Evolutionary conservation across 805 yeast species (phyloP).

Genomic region (Saccharomyces mikatae): DNA sequence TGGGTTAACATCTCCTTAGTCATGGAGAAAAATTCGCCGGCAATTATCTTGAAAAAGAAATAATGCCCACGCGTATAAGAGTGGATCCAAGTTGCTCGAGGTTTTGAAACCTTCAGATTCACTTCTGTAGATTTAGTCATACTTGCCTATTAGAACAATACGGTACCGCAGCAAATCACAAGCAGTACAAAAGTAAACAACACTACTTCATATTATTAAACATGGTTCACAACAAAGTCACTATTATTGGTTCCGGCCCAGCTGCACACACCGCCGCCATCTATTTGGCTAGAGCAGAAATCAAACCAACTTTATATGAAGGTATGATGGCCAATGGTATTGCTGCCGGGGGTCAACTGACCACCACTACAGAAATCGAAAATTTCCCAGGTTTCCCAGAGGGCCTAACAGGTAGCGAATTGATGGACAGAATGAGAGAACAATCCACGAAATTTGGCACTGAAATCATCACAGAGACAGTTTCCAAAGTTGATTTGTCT

Average conservation of each 20-base stretch:
- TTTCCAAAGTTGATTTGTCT: conserved; percentile 84
- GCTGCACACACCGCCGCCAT: conserved; percentile 99
- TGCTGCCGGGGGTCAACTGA: conserved; percentile 98
- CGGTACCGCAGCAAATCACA: background rate
- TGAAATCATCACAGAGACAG: conserved; percentile 88
- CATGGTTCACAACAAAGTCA: conserved; percentile 80
- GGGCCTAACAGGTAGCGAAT: conserved; percentile 76
- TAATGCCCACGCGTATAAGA: background rate
- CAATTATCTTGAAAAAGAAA: background rate
- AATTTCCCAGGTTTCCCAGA: conserved; percentile 98
- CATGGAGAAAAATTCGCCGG: background rate
- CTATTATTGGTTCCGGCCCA: conserved; percentile 94
- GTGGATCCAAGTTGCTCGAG: background rate
- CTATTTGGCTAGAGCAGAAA: conserved; percentile 92
- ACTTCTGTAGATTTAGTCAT: background rate
- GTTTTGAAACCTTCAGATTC: background rate
- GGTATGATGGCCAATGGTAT: conserved; percentile 94
- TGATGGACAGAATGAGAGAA: conserved; percentile 90
- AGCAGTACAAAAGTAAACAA: background rate
- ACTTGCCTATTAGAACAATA: background rate
- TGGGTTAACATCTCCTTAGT: background rate
- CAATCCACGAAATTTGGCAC: conserved; percentile 89
- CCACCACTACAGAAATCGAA: conserved; percentile 97
- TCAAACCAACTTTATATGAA: conserved; percentile 87
- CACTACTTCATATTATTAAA: conserved; percentile 21